Percentiles rank a stretch among this genome's conserved stretches.
These are phyloP conservation scores for Hymenoscyphus infarciens DNA, from an alignment of 2,329 filamentous ascomycete species.

Conservation along the genomic window DNA sequence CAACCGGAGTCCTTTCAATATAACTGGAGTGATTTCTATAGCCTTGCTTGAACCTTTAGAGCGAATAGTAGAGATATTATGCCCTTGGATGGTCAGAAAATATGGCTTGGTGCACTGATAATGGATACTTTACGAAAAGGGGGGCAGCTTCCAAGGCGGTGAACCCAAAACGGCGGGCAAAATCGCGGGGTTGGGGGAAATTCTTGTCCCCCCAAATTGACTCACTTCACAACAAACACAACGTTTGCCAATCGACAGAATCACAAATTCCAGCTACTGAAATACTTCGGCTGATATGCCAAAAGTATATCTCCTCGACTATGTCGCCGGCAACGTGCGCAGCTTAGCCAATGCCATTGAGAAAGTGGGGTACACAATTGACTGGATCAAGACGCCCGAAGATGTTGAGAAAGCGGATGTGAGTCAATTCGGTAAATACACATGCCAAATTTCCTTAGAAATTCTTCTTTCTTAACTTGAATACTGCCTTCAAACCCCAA, in stretches of 20 bases:
- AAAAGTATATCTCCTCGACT: constrained; percentile 75
- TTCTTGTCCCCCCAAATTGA: constrained; percentile 5
- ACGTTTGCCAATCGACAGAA: neutral
- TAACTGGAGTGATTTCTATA: too few relatives aligned
- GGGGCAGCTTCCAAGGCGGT: neutral
- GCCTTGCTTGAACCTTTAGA: too few relatives aligned
- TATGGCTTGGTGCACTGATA: neutral
- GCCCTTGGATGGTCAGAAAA: too few relatives aligned
- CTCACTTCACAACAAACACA: constrained; percentile 4
- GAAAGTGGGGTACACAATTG: constrained; percentile 86
- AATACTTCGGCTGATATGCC: constrained; percentile 46
- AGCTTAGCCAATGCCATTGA: constrained; percentile 97
- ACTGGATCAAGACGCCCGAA: constrained; percentile 83
- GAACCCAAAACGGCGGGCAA: neutral
- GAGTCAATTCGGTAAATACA: constrained; percentile 33
- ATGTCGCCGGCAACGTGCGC: constrained; percentile 93
- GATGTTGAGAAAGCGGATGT: constrained; percentile 86
- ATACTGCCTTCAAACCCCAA: neutral
- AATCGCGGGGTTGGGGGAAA: neutral
- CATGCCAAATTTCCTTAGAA: neutral
- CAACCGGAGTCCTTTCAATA: too few relatives aligned
- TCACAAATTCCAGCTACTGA: neutral
- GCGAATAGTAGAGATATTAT: too few relatives aligned
- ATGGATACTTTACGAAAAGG: neutral
- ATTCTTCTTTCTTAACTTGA: neutral